These are phyloP conservation scores for Sugiyamaella lignohabitans DNA, from an alignment of 805 yeast species.

Conservation along the genomic window DNA sequence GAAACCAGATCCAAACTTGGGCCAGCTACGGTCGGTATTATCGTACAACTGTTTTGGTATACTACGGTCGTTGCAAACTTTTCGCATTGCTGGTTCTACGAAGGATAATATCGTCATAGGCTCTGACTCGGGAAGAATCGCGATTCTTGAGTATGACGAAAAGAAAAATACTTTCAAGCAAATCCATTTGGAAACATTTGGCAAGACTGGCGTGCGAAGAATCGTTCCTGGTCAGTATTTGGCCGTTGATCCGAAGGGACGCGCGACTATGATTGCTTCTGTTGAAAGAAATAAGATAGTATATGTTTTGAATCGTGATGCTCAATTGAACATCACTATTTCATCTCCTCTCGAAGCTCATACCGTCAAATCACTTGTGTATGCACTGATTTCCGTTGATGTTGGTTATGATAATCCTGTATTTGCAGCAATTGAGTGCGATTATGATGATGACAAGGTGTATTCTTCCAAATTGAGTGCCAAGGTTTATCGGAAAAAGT, in stretches of 20 bases:
- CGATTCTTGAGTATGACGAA: conserved; percentile 43
- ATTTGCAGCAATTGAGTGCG: conserved; percentile 74
- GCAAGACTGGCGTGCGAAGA: conserved; percentile 70
- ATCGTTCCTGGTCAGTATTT: conserved; percentile 69
- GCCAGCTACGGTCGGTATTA: conserved; percentile 42
- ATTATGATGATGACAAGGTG: conserved; percentile 31
- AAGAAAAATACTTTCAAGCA: conserved; percentile 36
- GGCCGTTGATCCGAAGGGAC: conserved; percentile 60
- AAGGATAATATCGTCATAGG: conserved; percentile 59
- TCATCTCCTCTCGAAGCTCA: conserved; percentile 73
- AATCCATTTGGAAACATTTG: conserved; percentile 54
- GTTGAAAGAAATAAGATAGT: conserved; percentile 69
- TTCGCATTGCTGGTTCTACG: conserved; percentile 48
- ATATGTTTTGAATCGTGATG: conserved; percentile 52
- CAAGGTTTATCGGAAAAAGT: not conserved
- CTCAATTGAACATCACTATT: conserved; percentile 42
- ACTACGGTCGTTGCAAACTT: conserved; percentile 45
- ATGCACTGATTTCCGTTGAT: conserved; percentile 55
- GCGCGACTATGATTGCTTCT: conserved; percentile 67
- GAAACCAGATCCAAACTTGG: conserved; percentile 48
- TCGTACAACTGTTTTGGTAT: conserved; percentile 50
- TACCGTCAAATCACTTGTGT: conserved; percentile 45
- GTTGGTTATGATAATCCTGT: conserved; percentile 76
- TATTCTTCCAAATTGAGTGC: not conserved
- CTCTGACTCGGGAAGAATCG: conserved; percentile 73